Percentiles rank a stretch among this genome's conserved stretches.
phyloP scores from a whole-genome alignment of 2,329 filamentous ascomycete genomes.

The Colletotrichum noveboracense region DNA sequence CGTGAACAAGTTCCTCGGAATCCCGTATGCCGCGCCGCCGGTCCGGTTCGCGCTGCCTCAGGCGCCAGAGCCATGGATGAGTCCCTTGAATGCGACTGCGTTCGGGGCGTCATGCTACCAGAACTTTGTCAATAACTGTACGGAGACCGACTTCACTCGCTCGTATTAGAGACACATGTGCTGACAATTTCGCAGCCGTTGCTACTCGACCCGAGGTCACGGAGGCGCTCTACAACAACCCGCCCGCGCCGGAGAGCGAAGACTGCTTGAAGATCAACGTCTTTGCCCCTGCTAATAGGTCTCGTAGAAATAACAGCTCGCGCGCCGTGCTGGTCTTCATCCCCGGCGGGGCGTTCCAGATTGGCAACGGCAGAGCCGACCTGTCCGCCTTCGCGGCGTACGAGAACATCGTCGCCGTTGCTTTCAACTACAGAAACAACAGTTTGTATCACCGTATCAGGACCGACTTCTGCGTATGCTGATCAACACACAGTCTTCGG shows the following conservation, averaged over 20 bases:
- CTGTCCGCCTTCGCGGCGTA: constrained; percentile 30
- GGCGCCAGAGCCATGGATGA: neutral
- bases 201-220: neutral
- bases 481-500: neutral
- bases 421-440: constrained; percentile 27
- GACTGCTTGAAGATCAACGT: constrained; percentile 33
- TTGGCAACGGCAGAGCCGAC: constrained; percentile 25
- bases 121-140: neutral
- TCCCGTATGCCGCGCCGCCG: constrained; percentile 65
- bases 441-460: neutral
- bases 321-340: constrained; percentile 30
- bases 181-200: neutral
- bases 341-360: constrained; percentile 28
- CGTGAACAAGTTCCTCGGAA: constrained; percentile 46
- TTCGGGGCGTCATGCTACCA: constrained; percentile 3
- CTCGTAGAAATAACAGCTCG: neutral
- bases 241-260: constrained; percentile 25
- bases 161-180: too few species aligned
- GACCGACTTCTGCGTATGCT: neutral
- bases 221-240: neutral
- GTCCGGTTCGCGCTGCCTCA: neutral
- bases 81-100: neutral
- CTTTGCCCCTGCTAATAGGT: constrained; percentile 24
- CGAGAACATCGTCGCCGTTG: constrained; percentile 30
- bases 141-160: rapidly evolving